Base-by-base conservation (phyloP, 2,329 filamentous ascomycete genomes). In the Aspergillus novoparasiticus region DNA sequence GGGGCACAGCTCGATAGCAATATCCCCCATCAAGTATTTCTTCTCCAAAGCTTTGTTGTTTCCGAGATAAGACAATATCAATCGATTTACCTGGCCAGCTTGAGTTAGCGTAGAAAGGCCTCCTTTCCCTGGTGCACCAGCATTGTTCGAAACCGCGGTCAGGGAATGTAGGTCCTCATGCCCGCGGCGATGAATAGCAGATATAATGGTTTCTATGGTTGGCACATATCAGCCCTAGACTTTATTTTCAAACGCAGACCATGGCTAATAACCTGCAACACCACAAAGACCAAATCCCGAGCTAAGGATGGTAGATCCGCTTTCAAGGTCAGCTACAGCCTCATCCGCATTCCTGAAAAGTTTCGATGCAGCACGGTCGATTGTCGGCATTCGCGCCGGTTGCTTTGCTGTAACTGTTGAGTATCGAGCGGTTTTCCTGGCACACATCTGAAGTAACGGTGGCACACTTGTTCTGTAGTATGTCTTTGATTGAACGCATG, bases 251-350 rank as follows among this genome's bases (percentile, higher is more conserved):
- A 30, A 19, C 30, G 36, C 23, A 10, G 6, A 16, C 2, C 32
- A 30, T 12, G 12, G 23, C 8, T 36, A 23, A 36, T 60, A 79
- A 88, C 87, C 86, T 60, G 89, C 87, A 21, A 93, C 89, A 67
- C 91, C 91, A 69, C 90, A 94, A 14, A 94, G 84, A n/a, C 92
- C 92, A 75, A 94, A 94, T 1, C 91, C 92, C 19, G 91, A 89
- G 73, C 90, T 92, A 60, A 94, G 81, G 41, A 94, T 82, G 0
- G 87, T 90, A 12, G 87, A 88, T 60, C 90, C 87, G 70, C 90
- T 89, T 73, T 89, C 82, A 61, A 94, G 80, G 72, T 92, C 90
- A 3, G 86, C 85, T 46, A 93, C 85, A 6, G 91, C 91, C 48
- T 86, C 86, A 66, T 90, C 88, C 21, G 90, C 89, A 70, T 74